phyloP scores from a whole-genome alignment of 495 filamentous ascomycete genomes.

The Penicillium verhagenii region DNA sequence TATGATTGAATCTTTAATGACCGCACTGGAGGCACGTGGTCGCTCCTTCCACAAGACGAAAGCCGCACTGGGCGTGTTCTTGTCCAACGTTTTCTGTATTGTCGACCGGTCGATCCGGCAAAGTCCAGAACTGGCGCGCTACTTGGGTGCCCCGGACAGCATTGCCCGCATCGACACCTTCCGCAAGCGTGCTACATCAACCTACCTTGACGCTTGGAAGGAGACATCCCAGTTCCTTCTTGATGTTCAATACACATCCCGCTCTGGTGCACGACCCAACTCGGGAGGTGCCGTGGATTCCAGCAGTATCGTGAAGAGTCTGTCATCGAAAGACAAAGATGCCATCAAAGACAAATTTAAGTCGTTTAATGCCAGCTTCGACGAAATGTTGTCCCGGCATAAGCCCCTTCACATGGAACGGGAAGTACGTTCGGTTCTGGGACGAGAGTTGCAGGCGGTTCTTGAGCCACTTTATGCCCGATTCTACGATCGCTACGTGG shows the following conservation, averaged over 20 bases:
- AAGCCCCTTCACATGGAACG: constrained; percentile 80
- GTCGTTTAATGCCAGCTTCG: constrained; percentile 86
- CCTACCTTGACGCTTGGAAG: constrained; percentile 87
- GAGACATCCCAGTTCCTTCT: constrained; percentile 82
- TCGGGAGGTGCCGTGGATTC: constrained; percentile 71
- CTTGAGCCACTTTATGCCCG: constrained; percentile 92
- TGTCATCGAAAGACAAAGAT: constrained; percentile 88
- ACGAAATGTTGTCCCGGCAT: constrained; percentile 79
- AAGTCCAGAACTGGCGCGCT: constrained; percentile 67
- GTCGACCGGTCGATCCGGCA: constrained; percentile 82
- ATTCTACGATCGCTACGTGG: constrained; percentile 97
- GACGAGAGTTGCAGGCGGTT: constrained; percentile 79
- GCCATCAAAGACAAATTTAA: constrained; percentile 95
- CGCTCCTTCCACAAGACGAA: constrained; percentile 74
- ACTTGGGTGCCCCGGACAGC: constrained; percentile 63
- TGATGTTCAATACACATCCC: constrained; percentile 89
- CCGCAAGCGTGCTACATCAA: constrained; percentile 78
- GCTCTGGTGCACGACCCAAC: constrained; percentile 56
- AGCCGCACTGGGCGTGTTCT: constrained; percentile 77
- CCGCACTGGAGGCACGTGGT: constrained; percentile 72
- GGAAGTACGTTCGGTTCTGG: constrained; percentile 76
- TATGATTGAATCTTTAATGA: constrained; percentile 78
- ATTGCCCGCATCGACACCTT: constrained; percentile 71
- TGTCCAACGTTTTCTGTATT: constrained; percentile 84
- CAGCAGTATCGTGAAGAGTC: constrained; percentile 73